Base-by-base conservation (phyloP, 2,329 filamentous ascomycete genomes). In the Davidsoniella neocaledoniae region DNA sequence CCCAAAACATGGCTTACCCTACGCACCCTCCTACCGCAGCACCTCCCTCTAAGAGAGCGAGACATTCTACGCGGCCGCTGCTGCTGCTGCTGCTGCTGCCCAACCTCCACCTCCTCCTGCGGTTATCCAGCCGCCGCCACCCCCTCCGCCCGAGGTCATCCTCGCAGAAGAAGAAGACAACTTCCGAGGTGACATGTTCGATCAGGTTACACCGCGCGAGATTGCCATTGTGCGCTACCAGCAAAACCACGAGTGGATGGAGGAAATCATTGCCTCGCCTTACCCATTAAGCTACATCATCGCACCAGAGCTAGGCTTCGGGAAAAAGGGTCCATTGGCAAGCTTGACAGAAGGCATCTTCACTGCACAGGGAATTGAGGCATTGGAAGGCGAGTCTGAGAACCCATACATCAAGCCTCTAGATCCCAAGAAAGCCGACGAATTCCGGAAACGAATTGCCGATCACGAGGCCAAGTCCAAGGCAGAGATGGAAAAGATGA, bases 241-340 rank as follows among this genome's bases (percentile, higher is more conserved):
- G 61, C 87, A 95, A 61, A 93, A 98, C 58, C 90, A 98, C 59
- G 86, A 94, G 63, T 96, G 90, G 91, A 94, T 98, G 86, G 91
- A 96, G 60, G 90, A 98, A 65, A 81, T 98, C 25, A 76, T 96
- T 49, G 86, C 84, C 1, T 96, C 90, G 1, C 86, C 88, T 0
- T 95, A 94, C 61, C 74, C 83, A 21, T 83, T 90, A 54, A 76
- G 75, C 46, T 86, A 93, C 61, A 94, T 98, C 52, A 77, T 81
- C 7, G 87, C 90, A 0, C 78, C 87, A 2, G 88, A 94, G 61
- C 75, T 96, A 33, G 87, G 87, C 1, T 69, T 96, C 8, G 91
- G 91, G 3, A 73, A 83, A 46, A 84, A 81, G 63, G 91, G 91
- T 37, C 83, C 88, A 63, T 71, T 98, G 17, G 79, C 84, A 21